phyloP scores from a whole-genome alignment of 495 filamentous ascomycete genomes.

The Talaromyces proteolyticus region DNA sequence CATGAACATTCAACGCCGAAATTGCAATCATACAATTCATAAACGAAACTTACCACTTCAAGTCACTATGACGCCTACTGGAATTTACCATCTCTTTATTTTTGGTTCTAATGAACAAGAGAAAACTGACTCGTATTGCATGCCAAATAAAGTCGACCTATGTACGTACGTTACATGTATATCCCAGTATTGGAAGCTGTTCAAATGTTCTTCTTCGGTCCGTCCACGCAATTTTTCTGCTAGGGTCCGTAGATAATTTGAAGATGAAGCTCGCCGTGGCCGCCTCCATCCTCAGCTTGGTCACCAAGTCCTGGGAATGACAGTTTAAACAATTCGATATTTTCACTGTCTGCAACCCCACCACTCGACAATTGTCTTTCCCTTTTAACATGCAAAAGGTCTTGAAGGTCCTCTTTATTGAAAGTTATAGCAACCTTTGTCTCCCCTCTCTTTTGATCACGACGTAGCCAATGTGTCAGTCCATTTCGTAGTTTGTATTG shows the following conservation, averaged over 20 bases:
- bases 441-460: not conserved
- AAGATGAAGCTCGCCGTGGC: slow-evolving; percentile 7
- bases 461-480: not conserved
- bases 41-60: no score
- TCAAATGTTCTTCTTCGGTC: no score
- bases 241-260: slow-evolving; percentile 12
- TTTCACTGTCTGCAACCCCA: not conserved
- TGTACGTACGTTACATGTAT: not conserved
- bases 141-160: not conserved
- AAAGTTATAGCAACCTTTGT: not conserved
- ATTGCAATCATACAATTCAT: no score
- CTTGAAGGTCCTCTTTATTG: slow-evolving; percentile 2
- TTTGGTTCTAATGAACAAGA: no score
- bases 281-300: slow-evolving; percentile 1
- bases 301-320: slow-evolving; percentile 6
- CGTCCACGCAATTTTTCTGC: no score
- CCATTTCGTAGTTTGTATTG: slow-evolving; percentile 4
- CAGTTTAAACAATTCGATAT: slow-evolving; percentile 9
- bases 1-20: no score
- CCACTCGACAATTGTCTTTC: slow-evolving; percentile 1
- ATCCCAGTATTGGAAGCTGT: no score
- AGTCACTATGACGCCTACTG: no score
- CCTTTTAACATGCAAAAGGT: slow-evolving; percentile 1
- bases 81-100: no score
- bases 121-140: not conserved